A percentile compares a stretch with the other conserved stretches of the same genome.
phyloP scores from a whole-genome alignment of 345 rosid species.

The Linum usitatissimum region DNA sequence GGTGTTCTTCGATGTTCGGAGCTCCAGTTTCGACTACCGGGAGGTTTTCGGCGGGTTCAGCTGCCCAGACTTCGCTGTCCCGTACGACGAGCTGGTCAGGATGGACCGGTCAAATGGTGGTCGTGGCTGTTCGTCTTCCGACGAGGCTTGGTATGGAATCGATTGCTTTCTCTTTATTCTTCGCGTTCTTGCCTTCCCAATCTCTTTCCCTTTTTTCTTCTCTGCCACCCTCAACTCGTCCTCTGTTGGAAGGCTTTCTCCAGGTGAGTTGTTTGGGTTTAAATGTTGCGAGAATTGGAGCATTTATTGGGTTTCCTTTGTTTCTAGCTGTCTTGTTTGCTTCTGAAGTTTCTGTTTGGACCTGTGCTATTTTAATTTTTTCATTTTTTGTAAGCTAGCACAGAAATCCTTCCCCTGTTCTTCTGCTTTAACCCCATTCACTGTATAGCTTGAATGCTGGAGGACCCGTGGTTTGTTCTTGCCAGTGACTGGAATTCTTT shows the following conservation, averaged over 20 bases:
- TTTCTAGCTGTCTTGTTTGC: not conserved
- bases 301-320: not conserved
- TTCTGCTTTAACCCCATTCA: no score
- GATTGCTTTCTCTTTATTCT: not conserved
- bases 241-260: not conserved
- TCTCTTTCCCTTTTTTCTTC: not conserved
- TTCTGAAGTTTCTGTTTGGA: not conserved
- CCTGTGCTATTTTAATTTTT: not conserved
- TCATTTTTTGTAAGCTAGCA: not conserved
- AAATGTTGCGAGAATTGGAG: not conserved
- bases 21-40: slow-evolving; percentile 48
- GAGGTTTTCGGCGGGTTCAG: slow-evolving; percentile 69
- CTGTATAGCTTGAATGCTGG: not conserved
- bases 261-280: not conserved
- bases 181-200: slow-evolving; percentile 2
- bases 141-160: slow-evolving; percentile 66
- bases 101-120: slow-evolving; percentile 28
- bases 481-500: not conserved
- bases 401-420: not conserved
- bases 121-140: slow-evolving; percentile 45
- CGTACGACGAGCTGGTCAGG: slow-evolving; percentile 46
- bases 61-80: slow-evolving; percentile 48
- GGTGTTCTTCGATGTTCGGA: slow-evolving; percentile 52
- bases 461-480: not conserved
- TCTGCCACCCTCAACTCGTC: not conserved